Evolutionary conservation across 495 filamentous ascomycete genomes (phyloP), one percentile per base, ranked within the genome.

Genomic region (Xylaria nigripes): DNA sequence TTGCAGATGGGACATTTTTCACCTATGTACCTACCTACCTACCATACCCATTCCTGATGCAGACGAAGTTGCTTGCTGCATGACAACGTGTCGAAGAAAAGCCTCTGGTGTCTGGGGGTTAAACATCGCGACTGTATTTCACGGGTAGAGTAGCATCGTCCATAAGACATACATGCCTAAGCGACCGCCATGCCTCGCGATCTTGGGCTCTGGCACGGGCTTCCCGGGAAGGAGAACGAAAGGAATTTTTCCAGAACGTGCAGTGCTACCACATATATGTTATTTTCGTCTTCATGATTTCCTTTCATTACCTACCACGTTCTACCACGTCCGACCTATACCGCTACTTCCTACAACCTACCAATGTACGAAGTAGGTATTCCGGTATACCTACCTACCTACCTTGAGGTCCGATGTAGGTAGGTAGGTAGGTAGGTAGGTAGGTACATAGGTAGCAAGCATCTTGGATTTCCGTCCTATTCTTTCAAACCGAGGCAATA

Each of bases 1-100:
- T 40, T 56, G 46, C 53, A 56, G 38, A 50, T 50, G 46, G 53
- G 41, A 36, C 32, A 50, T 49, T 48, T 12, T 48, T n/a, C n/a
- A n/a, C n/a, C n/a, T n/a, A n/a, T 55, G 24, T 23, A 30, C 4
- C 27, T 10, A 30, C 4, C 27, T 10, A 30, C 4, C 10, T 30
- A 4, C 27, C 27, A 30, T 30, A 29, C 44, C 34, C 44, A 30
- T 22, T 32, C 34, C 7, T 15, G 36, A 16, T 40, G 4, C 4
- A 40, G 4, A 4, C 36, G 15, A 19, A 21, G 4, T 36, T 13
- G 43, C 43, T n/a, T 23, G n/a, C 22, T 24, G 43, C 43, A 45
- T 45, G 43, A 45, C 43, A 24, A 16, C 22, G 21, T 45, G 43
- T 45, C 43, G 36, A 40, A 40, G 36, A 40, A 40, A 40, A 40